These are phyloP conservation scores for Paraphoma chrysanthemicola DNA, from an alignment of 2,329 filamentous ascomycete species.

Conservation along the genomic window DNA sequence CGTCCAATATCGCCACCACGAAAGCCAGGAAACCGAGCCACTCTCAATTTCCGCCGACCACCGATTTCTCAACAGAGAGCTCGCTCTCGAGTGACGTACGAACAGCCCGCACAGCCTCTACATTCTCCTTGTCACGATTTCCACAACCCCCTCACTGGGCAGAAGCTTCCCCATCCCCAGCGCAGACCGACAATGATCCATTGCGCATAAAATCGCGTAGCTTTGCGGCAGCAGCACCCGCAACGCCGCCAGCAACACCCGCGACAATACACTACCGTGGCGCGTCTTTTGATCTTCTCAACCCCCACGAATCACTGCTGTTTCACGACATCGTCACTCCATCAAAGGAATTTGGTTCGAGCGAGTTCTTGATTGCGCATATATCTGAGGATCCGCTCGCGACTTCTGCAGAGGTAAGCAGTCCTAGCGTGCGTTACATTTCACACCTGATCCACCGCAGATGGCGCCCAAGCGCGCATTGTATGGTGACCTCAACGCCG, in stretches of 20 bases:
- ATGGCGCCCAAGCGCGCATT: slow-evolving; percentile 41
- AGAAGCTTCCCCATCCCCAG: slow-evolving; percentile 29
- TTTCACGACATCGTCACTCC: slow-evolving; percentile 47
- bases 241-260: slow-evolving; percentile 46
- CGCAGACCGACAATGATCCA: slow-evolving; percentile 25
- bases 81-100: slow-evolving; percentile 22
- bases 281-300: slow-evolving; percentile 49
- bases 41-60: slow-evolving; percentile 23
- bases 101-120: slow-evolving; percentile 24
- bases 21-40: slow-evolving; percentile 21
- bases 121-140: slow-evolving; percentile 45
- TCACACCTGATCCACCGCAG: slow-evolving; percentile 14
- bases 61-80: slow-evolving; percentile 29
- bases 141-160: slow-evolving; percentile 37
- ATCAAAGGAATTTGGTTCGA: slow-evolving; percentile 42
- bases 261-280: slow-evolving; percentile 49
- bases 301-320: slow-evolving; percentile 46
- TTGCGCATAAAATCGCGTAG: slow-evolving; percentile 27
- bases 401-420: slow-evolving; percentile 25
- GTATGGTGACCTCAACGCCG: slow-evolving; percentile 38
- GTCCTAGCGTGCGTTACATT: neutral
- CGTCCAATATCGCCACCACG: slow-evolving; percentile 22
- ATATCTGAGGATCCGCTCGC: slow-evolving; percentile 30
- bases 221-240: slow-evolving; percentile 36
- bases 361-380: slow-evolving; percentile 36